Evolutionary conservation across 225 moss, liverwort and hornwort genomes (phyloP), one percentile per base, ranked within the genome.

Genomic region (Physcomitrellopsis africana): DNA sequence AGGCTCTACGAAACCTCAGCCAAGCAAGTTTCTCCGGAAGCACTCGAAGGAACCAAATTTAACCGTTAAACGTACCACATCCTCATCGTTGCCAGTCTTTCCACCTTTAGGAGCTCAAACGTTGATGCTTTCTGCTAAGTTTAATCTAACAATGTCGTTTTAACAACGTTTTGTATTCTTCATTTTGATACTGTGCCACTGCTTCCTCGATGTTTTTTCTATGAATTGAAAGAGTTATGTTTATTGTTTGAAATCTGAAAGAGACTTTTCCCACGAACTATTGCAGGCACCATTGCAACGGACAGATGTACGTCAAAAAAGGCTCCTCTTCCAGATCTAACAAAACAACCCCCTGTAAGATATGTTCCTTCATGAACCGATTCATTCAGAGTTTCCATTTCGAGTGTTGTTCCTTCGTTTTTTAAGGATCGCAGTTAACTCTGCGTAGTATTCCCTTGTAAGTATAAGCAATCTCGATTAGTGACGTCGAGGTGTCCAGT

Each of bases 21-120:
- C 69, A 0, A 69, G 48, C 60, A 76, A 65, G 59, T 85, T 85
- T 42, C 79, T 85, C 62, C 69, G 65, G 18, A 85, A 85, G 73
- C 85, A 85, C 73, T 85, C 85, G 10, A 79, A 79, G 76, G 82
- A 79, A 60, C 51, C 48, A 24, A 54, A 76, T 65, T 79, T 82
- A 6, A 29, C 52, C 10, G 41, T 41, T 11, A 60, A 43, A 77
- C 70, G 85, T 85, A 79, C 66, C 44, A 26, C 55, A 69, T 43
- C 63, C 15, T 79, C 41, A 81, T 75, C 58, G 57, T 78, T 76
- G 63, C 60, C 24, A 70, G 3, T 27, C 4, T 44, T 70, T 66
- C 32, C 32, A 37, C 32, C 32, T 7, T 37, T 37, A 2, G 7
- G 32, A 37, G 32, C 32, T 37, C 32, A 37, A 37, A 37, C 32